These are phyloP conservation scores for Nannochloropsis salina DNA, from an alignment of 108 stramenopile genomes.

Conservation along the genomic window DNA sequence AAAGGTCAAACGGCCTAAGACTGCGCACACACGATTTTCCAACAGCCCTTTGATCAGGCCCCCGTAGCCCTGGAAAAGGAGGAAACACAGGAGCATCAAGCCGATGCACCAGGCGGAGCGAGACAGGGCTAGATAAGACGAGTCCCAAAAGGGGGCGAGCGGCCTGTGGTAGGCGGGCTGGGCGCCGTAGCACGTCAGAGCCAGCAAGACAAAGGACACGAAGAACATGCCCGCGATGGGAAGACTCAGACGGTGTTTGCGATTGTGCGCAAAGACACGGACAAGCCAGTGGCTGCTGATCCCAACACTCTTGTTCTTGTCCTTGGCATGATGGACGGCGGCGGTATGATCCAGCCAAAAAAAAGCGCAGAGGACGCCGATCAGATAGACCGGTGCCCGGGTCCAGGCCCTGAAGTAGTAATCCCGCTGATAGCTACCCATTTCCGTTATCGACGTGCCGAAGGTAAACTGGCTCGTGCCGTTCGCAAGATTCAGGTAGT, in stretches of 20 bases:
- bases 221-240: not conserved
- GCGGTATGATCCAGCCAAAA: conserved; percentile 17
- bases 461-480: not conserved
- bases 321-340: not conserved
- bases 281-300: not conserved
- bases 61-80: not conserved
- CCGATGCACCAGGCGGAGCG: conserved; percentile 3
- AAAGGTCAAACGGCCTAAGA: conserved; percentile 1
- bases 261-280: not conserved
- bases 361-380: not conserved
- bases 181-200: not conserved
- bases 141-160: not conserved
- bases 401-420: conserved; percentile 8
- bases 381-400: not conserved
- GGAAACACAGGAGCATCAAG: conserved; percentile 3
- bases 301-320: not conserved
- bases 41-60: not conserved
- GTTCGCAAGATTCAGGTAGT: not conserved
- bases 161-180: not conserved
- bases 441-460: not conserved
- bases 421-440: not conserved
- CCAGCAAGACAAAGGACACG: not conserved
- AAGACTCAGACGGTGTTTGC: not conserved
- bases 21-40: not conserved
- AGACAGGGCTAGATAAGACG: conserved; percentile 4